Percentiles rank a stretch among this genome's conserved stretches.
phyloP scores from a whole-genome alignment of 768 basidiomycete species.

The Candolleomyces eurysporus region DNA sequence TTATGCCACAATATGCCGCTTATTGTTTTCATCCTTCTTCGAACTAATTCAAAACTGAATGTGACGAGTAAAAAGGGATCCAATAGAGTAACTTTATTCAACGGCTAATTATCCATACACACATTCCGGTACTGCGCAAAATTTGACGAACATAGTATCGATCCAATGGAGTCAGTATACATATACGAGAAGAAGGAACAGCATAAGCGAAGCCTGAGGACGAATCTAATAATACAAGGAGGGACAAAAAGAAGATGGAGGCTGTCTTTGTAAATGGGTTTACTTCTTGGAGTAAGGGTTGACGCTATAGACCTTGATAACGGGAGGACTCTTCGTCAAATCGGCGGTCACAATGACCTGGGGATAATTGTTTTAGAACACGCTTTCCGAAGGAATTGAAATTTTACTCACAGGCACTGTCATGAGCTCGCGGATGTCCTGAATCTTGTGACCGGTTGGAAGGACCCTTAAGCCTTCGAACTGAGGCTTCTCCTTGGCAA shows the following conservation, averaged over 20 bases:
- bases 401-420: constrained; percentile 74
- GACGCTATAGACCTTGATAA: constrained; percentile 96
- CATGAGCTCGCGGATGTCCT: constrained; percentile 93
- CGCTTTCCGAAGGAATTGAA: background rate
- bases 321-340: constrained; percentile 92
- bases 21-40: no score
- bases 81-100: background rate
- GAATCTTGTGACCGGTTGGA: constrained; percentile 84
- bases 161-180: background rate
- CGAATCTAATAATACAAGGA: background rate
- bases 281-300: constrained; percentile 60
- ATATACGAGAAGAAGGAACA: background rate
- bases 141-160: no score
- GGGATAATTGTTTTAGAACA: constrained; percentile 10
- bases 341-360: constrained; percentile 95
- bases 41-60: no score
- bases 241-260: background rate
- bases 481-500: constrained; percentile 68
- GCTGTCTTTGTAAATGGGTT: background rate
- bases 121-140: no score
- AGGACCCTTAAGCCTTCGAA: constrained; percentile 83
- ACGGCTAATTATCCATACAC: background rate
- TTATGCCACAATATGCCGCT: no score
- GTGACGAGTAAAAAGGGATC: background rate
- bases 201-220: background rate